These are phyloP conservation scores for Mycena galopus DNA, from an alignment of 768 basidiomycete genomes.

Conservation along the genomic window DNA sequence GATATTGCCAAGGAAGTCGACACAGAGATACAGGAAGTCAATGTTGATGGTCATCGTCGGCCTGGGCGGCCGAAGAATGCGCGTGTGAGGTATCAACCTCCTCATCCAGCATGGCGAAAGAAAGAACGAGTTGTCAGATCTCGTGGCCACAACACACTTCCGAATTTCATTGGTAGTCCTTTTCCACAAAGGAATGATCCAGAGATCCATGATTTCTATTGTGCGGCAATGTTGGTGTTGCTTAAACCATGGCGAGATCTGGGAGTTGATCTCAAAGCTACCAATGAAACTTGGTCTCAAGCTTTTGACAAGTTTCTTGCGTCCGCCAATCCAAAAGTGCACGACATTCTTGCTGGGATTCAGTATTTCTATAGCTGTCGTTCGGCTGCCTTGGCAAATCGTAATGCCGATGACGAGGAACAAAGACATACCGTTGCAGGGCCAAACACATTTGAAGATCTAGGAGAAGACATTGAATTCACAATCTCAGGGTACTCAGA, in stretches of 20 bases:
- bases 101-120: neutral
- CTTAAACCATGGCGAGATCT: neutral
- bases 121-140: neutral
- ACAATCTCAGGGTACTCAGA: neutral
- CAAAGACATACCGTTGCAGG: neutral
- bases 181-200: neutral
- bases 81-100: neutral
- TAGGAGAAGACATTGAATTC: neutral
- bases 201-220: neutral
- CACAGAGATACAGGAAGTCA: neutral
- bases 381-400: neutral
- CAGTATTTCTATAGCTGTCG: neutral
- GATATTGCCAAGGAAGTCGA: neutral
- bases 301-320: neutral
- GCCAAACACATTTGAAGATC: neutral
- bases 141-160: neutral
- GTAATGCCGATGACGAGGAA: neutral
- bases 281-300: neutral
- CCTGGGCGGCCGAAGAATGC: neutral
- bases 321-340: neutral
- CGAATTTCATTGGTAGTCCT: neutral
- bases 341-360: neutral
- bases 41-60: neutral
- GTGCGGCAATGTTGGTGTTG: neutral
- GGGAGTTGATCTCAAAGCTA: neutral